These are phyloP conservation scores for Nitzschia sp. DNA, from an alignment of 108 stramenopile genomes.

Conservation along the genomic window DNA sequence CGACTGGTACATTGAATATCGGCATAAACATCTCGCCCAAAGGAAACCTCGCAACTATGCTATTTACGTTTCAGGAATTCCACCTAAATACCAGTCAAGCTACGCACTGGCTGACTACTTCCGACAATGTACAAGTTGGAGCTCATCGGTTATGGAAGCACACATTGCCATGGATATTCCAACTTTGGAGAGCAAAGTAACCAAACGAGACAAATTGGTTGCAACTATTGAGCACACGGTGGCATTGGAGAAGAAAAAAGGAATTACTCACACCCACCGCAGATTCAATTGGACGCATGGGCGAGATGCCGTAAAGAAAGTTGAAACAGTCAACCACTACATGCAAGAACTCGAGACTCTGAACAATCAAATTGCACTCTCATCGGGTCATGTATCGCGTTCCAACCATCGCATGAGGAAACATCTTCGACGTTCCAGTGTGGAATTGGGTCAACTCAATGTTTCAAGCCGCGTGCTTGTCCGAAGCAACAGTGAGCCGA, in stretches of 20 bases:
- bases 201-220: constrained; percentile 38
- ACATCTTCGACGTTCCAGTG: neutral
- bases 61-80: constrained; percentile 43
- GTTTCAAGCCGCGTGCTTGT: neutral
- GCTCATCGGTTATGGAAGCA: constrained; percentile 43
- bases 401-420: constrained; percentile 19
- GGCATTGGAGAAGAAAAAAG: constrained; percentile 38
- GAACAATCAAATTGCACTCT: constrained; percentile 34
- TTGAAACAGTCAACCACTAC: constrained; percentile 28
- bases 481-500: neutral
- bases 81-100: constrained; percentile 38
- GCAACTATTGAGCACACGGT: constrained; percentile 52
- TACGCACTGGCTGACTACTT: constrained; percentile 43
- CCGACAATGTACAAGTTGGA: constrained; percentile 38
- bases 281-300: constrained; percentile 9
- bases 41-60: constrained; percentile 43
- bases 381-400: constrained; percentile 2
- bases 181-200: constrained; percentile 37
- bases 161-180: constrained; percentile 47
- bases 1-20: constrained; percentile 49
- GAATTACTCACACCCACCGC: constrained; percentile 33
- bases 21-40: constrained; percentile 42
- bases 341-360: constrained; percentile 29
- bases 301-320: constrained; percentile 8
- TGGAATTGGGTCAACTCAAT: neutral